Evolutionary conservation across 495 filamentous ascomycete genomes (phyloP), one percentile per base, ranked within the genome.

Genomic region (Bacidia gigantensis): DNA sequence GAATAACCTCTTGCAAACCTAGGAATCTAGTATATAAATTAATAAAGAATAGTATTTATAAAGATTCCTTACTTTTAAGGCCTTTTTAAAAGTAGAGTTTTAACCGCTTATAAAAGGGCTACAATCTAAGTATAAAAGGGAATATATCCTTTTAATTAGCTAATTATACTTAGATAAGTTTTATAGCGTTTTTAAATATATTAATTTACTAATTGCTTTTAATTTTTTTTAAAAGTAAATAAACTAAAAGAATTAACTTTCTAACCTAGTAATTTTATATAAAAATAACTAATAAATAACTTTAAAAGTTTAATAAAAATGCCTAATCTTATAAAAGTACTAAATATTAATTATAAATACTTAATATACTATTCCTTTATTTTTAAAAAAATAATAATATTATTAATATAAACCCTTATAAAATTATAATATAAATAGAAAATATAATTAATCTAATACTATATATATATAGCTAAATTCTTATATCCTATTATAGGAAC

Each of bases 371-470:
- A 9, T n/a, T n/a, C 29, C 14, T n/a, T n/a, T 22, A 25, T 23
- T 48, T 48, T 7, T 7, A 22, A 48, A n/a, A 11, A 11, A 11
- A 29, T 22, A 22, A 48, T 22, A 22, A 48, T 48, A 48, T 48
- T 48, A 48, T 48, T 29, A 23, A 48, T 48, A 48, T 48, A 48
- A 7, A 21, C 29, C 22, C 41, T 49, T 21, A 17, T n/a, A 29
- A 25, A 52, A 50, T 38, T 11, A 29, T 52, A 22, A 20, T 32
- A 18, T 18, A 10, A 47, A 44, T 38, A 17, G 10, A 1, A 7
- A 18, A 11, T 21, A 48, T 42, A n/a, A 48, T 48, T 58, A 45
- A 21, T 42, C 21, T 47, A 23, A 25, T 24, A 17, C 0, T 1
- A 24, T 39, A 51, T 40, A 40, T 35, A 35, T 7, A 14, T 35